Conservation (phyloP, 192 early-diverging fungal species). For the Backusella morwellensis region DNA sequence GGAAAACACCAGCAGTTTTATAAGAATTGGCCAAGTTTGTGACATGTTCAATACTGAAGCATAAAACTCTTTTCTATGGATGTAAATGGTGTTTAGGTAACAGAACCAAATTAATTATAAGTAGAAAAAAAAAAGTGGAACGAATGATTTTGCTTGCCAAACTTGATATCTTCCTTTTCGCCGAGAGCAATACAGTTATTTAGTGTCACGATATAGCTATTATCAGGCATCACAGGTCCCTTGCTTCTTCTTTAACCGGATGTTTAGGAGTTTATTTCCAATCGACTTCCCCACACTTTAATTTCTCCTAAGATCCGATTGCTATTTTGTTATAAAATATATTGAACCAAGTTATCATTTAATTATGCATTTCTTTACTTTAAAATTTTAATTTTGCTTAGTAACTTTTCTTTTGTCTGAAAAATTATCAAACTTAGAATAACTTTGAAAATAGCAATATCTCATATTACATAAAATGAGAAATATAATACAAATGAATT, state of each 20-base stretch:
- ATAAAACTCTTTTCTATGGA: neutral
- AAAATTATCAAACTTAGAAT: neutral
- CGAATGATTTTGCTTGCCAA: neutral
- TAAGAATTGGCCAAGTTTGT: conserved; percentile 1
- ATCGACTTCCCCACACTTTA: neutral
- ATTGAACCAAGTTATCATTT: neutral
- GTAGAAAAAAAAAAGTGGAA: neutral
- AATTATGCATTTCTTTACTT: neutral
- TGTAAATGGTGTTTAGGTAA: neutral
- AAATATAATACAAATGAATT: neutral
- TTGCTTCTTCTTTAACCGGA: neutral
- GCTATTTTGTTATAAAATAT: neutral
- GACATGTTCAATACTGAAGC: conserved; percentile 1
- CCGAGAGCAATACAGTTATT: neutral
- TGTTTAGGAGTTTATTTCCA: neutral
- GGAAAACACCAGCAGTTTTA: conserved; percentile 1
- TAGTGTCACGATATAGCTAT: neutral
- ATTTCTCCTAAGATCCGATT: neutral
- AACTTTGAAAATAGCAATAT: neutral
- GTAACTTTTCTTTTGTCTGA: neutral
- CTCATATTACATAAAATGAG: neutral
- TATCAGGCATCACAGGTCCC: neutral
- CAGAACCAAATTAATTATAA: neutral
- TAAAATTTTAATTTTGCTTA: neutral
- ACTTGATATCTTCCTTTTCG: conserved; percentile 1